Base-by-base conservation (phyloP, 2,329 filamentous ascomycete species). In the Chaetomium strumarium region DNA sequence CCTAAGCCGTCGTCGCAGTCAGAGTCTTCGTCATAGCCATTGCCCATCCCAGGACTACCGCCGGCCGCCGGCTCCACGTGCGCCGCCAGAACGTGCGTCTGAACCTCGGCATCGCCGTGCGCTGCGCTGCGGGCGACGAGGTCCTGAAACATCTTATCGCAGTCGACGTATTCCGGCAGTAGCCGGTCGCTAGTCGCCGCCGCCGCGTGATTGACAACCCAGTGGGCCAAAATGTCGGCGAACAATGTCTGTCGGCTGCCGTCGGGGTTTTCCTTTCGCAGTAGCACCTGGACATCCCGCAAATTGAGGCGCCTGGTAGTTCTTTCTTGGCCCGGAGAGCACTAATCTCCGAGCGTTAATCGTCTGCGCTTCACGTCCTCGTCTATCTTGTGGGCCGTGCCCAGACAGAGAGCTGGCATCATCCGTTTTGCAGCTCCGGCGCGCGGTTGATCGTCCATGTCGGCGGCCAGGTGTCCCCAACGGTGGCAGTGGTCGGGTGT, bases 271-370 rank as follows among this genome's bases (percentile, higher is more conserved):
- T 41, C 39, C 39, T 41, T 41, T 14, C 17, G 39, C 39, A 41
- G 39, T 41, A 41, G 39, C 39, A 41, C 39, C 39, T 41, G 39
- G 39, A 41, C 39, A 41, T 41, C 39, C 39, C 39, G 39, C 39
- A 41, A 24, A 41, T 24, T 41, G 39, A 41, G 17, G 39, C 39
- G 39, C 39, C 8, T 41, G 4, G 39, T 29, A 41, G 7, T 41
- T 24, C 17, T 14, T 41, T 41, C 39, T 41, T 41, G 39, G 39
- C 39, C 13, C 39, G 39, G 39, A 41, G 39, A 14, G 39, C 39
- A 41, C 39, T 41, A 41, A 41, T 41, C 39, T 41, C 39, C 39
- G 39, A 41, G 39, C 39, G 39, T 41, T 19, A 41, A 19, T 41
- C 39, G 39, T 14, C 39, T 41, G 19, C 39, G 39, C 39, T 41